phyloP scores from a whole-genome alignment of 306 rosid genomes.

The Lathyrus aphaca region DNA sequence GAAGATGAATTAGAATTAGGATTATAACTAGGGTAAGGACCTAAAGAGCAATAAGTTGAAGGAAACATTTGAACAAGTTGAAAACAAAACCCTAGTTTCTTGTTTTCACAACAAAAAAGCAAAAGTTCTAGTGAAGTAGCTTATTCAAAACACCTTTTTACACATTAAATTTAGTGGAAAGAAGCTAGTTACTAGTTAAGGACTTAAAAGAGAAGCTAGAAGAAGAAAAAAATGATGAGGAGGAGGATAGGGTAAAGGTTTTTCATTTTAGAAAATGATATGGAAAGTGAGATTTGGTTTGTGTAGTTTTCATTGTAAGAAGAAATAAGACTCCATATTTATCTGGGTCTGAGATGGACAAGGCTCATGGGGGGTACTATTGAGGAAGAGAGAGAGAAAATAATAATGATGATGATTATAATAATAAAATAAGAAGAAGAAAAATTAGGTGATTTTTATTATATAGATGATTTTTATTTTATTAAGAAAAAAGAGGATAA shows the following conservation, averaged over 20 bases:
- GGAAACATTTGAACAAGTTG: slow-evolving; percentile 55
- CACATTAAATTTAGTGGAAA: background rate
- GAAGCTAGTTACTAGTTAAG: slow-evolving; percentile 4
- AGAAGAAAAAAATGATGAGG: background rate
- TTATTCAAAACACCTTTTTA: slow-evolving; percentile 24
- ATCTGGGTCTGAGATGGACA: slow-evolving; percentile 33
- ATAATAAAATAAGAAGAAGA: background rate
- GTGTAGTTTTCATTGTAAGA: slow-evolving; percentile 17
- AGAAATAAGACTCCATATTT: background rate
- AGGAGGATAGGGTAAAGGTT: background rate
- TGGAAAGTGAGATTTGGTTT: slow-evolving; percentile 24
- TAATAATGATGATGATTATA: background rate
- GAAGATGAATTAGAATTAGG: slow-evolving; percentile 30
- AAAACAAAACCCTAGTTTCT: slow-evolving; percentile 37
- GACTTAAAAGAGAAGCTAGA: background rate
- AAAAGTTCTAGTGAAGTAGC: slow-evolving; percentile 23
- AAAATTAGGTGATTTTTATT: background rate
- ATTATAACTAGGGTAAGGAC: slow-evolving; percentile 55
- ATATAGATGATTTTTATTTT: background rate
- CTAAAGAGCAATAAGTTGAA: slow-evolving; percentile 33
- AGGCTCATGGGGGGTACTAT: slow-evolving; percentile 4
- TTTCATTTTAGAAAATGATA: slow-evolving; percentile 23
- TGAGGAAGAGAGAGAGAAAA: background rate
- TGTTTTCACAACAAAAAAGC: slow-evolving; percentile 27
- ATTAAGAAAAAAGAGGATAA: background rate